Evolutionary conservation across 306 rosid genomes (phyloP).

Genomic region (Castanospermum australe): DNA sequence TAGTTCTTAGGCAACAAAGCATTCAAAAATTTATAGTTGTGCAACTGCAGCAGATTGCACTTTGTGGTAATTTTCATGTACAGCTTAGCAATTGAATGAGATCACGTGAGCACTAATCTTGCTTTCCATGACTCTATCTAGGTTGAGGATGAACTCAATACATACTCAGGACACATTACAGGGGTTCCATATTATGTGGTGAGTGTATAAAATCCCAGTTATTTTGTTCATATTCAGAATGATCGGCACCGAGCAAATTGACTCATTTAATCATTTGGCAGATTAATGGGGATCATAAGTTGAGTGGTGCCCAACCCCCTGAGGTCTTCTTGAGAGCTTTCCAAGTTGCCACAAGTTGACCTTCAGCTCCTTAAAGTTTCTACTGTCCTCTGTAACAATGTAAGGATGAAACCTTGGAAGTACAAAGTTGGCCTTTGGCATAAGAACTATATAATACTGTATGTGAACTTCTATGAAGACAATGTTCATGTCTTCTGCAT

Average conservation of each 20-base stretch:
- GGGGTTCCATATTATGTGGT: slow-evolving; percentile 86
- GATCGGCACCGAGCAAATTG: neutral
- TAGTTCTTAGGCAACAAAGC: neutral
- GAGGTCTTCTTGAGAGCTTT: slow-evolving; percentile 83
- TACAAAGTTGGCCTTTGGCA: neutral
- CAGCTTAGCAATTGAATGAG: neutral
- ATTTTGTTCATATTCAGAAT: neutral
- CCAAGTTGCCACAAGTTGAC: slow-evolving; percentile 45
- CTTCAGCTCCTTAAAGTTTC: neutral
- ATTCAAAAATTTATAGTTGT: neutral
- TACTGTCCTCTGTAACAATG: neutral
- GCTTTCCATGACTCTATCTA: slow-evolving; percentile 32
- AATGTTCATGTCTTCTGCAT: neutral
- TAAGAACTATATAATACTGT: neutral
- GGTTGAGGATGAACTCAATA: slow-evolving; percentile 74
- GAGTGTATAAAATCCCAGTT: slow-evolving; percentile 29
- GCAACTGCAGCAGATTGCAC: neutral
- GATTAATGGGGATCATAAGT: slow-evolving; percentile 68
- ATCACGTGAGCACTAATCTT: slow-evolving; percentile 11
- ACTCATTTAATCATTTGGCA: slow-evolving; percentile 38
- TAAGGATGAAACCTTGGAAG: neutral
- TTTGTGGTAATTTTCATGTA: neutral
- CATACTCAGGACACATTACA: slow-evolving; percentile 48
- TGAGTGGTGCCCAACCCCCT: slow-evolving; percentile 78
- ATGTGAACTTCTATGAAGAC: neutral